These are phyloP conservation scores for Cutaneotrichosporon sp. DNA, from an alignment of 1,284 basidiomycete genomes.

Conservation along the genomic window DNA sequence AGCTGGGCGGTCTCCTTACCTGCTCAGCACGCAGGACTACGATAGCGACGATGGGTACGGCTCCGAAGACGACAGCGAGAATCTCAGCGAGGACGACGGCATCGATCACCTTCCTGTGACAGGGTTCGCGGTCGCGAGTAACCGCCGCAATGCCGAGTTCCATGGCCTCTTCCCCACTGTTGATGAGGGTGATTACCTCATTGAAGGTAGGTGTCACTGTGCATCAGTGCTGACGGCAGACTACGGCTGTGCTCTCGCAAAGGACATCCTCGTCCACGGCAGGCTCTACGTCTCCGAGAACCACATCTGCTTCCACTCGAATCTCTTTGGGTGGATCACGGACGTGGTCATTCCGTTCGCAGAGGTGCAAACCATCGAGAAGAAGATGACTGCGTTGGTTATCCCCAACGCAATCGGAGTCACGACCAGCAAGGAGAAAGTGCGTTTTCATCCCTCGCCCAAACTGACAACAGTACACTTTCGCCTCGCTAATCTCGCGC, in stretches of 20 bases:
- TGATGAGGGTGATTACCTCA: slow-evolving; percentile 95
- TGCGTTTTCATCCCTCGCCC: slow-evolving; percentile 15
- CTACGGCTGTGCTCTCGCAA: slow-evolving; percentile 93
- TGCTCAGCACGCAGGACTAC: slow-evolving; percentile 25
- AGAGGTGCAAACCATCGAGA: slow-evolving; percentile 87
- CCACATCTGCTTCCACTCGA: slow-evolving; percentile 97
- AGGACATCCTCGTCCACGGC: slow-evolving; percentile 96
- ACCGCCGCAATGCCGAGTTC: slow-evolving; percentile 92
- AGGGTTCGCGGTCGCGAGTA: slow-evolving; percentile 95
- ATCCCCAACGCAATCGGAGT: slow-evolving; percentile 98
- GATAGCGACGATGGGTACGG: slow-evolving; percentile 33
- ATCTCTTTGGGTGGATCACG: slow-evolving; percentile 99
- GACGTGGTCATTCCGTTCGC: slow-evolving; percentile 90
- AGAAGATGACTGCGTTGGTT: slow-evolving; percentile 97
- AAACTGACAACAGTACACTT: slow-evolving; percentile 69
- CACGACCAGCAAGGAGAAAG: slow-evolving; percentile 67
- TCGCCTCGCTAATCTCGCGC: slow-evolving; percentile 93
- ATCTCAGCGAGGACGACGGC: slow-evolving; percentile 55
- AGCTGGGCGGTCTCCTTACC: slow-evolving; percentile 25
- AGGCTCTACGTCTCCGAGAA: slow-evolving; percentile 97
- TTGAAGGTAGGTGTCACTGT: slow-evolving; percentile 73
- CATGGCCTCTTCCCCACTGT: slow-evolving; percentile 86
- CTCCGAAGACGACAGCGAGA: slow-evolving; percentile 59
- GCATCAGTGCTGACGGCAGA: slow-evolving; percentile 59
- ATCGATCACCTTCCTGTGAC: slow-evolving; percentile 67